Evolutionary conservation across 495 filamentous ascomycete species (phyloP).

Genomic region (Lepraria neglecta): DNA sequence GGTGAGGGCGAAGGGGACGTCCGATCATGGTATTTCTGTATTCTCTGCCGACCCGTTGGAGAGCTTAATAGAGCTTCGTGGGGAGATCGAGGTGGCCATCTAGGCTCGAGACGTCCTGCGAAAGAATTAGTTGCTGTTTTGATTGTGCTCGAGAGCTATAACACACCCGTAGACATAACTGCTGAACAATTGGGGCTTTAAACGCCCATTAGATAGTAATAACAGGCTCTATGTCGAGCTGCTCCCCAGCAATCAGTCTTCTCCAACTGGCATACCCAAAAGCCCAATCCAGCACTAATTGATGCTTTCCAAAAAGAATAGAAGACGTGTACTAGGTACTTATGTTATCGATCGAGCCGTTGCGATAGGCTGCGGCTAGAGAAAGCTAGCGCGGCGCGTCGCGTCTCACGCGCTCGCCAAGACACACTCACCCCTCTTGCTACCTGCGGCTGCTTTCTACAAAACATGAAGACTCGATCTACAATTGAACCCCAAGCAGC

Average conservation of each 20-base stretch:
- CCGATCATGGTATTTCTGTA: constrained; percentile 57
- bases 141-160: not conserved
- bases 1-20: constrained; percentile 62
- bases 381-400: constrained; percentile 12
- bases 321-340: not conserved
- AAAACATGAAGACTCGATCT: not conserved
- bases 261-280: too few relatives aligned
- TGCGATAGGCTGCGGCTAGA: constrained; percentile 6
- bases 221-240: too few relatives aligned
- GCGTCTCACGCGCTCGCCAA: constrained; percentile 3
- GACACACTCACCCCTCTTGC: constrained; percentile 19
- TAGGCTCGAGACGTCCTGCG: constrained; percentile 36
- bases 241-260: too few relatives aligned
- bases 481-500: not conserved
- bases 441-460: constrained; percentile 14
- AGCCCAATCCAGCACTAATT: not conserved
- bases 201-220: too few relatives aligned
- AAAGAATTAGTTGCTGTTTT: not conserved
- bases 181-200: not conserved
- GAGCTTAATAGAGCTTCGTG: constrained; percentile 77
- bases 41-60: constrained; percentile 66
- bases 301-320: not conserved
- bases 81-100: constrained; percentile 85
- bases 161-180: constrained; percentile 6
- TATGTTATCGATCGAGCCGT: not conserved